A percentile compares a stretch with the other conserved stretches of the same genome.
Evolutionary conservation across 2,329 filamentous ascomycete genomes (phyloP).

Genomic region (Boeremia exigua): DNA sequence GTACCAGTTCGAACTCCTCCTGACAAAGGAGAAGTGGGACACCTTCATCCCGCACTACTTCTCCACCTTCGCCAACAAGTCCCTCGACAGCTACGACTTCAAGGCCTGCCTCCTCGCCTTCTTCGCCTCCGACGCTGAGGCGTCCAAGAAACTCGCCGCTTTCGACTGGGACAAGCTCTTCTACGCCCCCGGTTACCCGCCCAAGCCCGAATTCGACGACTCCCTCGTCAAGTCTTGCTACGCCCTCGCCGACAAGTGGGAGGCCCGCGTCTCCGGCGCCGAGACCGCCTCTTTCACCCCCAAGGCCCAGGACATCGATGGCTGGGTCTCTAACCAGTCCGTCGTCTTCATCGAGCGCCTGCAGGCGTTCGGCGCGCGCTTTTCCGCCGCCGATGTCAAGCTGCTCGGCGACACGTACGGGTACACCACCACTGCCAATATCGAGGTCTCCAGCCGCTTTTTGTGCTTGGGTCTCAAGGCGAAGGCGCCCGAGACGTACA

Average conservation of each 20-base stretch:
- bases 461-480: conserved; percentile 79
- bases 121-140: conserved; percentile 72
- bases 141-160: conserved; percentile 67
- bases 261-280: conserved; percentile 54
- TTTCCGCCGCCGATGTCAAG: conserved; percentile 70
- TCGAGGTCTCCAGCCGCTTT: conserved; percentile 83
- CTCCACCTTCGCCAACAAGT: conserved; percentile 80
- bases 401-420: conserved; percentile 77
- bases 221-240: conserved; percentile 86
- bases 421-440: conserved; percentile 74
- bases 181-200: conserved; percentile 85
- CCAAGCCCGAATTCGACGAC: conserved; percentile 91
- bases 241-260: conserved; percentile 80
- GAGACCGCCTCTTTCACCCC: conserved; percentile 62
- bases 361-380: conserved; percentile 68
- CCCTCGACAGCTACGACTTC: conserved; percentile 93
- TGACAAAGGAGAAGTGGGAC: conserved; percentile 88
- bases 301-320: conserved; percentile 69
- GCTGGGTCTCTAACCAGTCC: conserved; percentile 84
- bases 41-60: conserved; percentile 97
- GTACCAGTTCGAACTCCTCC: conserved; percentile 84
- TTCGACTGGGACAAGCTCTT: conserved; percentile 93
- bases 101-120: conserved; percentile 86
- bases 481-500: conserved; percentile 71
- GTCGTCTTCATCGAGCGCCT: conserved; percentile 88